Percentiles rank a stretch among this genome's conserved stretches.
Evolutionary conservation across 2,329 filamentous ascomycete species (phyloP).

Genomic region (Colletotrichum kahawae): DNA sequence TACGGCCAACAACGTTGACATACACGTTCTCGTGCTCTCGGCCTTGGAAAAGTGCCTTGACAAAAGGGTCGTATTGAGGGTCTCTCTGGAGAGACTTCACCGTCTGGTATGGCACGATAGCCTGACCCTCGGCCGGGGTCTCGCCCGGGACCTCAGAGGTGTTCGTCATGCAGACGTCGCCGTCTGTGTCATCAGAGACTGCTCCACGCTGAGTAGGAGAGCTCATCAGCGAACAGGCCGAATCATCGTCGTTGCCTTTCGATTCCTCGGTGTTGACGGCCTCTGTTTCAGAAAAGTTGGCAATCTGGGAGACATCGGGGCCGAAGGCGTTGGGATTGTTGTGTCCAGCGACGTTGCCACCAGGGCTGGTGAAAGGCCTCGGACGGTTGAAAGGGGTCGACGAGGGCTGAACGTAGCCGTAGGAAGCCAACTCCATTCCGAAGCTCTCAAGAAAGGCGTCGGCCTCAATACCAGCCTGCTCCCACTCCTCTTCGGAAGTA

Average conservation of each 20-base stretch:
- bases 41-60: conserved; percentile 25
- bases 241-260: neutral
- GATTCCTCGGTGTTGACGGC: neutral
- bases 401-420: neutral
- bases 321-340: neutral
- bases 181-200: neutral
- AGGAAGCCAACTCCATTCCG: neutral
- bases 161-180: neutral
- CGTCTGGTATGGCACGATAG: conserved; percentile 1
- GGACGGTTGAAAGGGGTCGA: neutral
- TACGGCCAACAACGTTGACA: conserved; percentile 24
- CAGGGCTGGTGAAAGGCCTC: neutral
- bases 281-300: neutral
- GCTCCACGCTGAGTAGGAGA: neutral
- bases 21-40: conserved; percentile 22
- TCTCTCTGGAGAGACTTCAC: conserved; percentile 22
- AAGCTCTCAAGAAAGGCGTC: neutral
- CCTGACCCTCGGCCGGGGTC: neutral
- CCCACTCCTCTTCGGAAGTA: neutral
- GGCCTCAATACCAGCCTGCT: neutral
- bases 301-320: neutral
- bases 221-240: neutral
- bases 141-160: neutral
- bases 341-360: neutral
- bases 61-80: conserved; percentile 21